Base-by-base conservation (phyloP, 768 basidiomycete genomes). In the Mycena filopes region DNA sequence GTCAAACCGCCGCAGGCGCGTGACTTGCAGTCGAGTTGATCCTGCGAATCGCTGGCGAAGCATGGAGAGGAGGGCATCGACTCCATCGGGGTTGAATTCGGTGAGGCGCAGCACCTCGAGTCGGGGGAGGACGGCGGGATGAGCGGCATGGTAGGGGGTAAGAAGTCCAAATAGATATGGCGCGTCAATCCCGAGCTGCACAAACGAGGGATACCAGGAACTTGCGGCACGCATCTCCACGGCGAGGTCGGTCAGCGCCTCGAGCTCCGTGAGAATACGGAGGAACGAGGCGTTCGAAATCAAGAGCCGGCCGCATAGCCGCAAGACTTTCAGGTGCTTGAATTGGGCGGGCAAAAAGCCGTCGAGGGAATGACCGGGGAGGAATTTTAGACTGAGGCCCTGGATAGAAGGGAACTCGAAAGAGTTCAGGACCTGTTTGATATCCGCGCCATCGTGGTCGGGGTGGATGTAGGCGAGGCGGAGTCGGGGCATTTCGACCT, bases 321-420 rank as follows among this genome's bases (percentile, higher is more conserved):
- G 23, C 11, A 59, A 26, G 26, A 59, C n/a, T 10, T 40, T 58
- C 45, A 58, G 46, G 8, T n/a, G 18, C 25, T 25, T 58, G 23
- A 58, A 46, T 20, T 46, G 31, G 3, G 9, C 31, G 21, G 33
- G 46, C n/a, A 47, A 15, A 36, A 36, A 15, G 2, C 10, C 2
- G 36, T 36, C 36, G 36, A 2, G 15, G 10, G 36, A 15, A 15
- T 36, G 36, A 2, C 11, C 15, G 15, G 2, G 11, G 36, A 36
- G 3, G n/a, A 60, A 12, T n/a, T 43, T 33, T 31, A 60, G 8
- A 21, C 31, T 42, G 11, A 60, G 50, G 4, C 42, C 50, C 26
- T 62, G 18, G 23, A 62, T 36, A 13, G 9, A 20, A 36, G 60
- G 50, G 31, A 55, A 29, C 5, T 47, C 60, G 12, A 62, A 62